Percentiles rank a stretch among this genome's conserved stretches.
Evolutionary conservation across 1,139 yeast genomes (phyloP).

Genomic region (Debaryomycetaceae sp.): DNA sequence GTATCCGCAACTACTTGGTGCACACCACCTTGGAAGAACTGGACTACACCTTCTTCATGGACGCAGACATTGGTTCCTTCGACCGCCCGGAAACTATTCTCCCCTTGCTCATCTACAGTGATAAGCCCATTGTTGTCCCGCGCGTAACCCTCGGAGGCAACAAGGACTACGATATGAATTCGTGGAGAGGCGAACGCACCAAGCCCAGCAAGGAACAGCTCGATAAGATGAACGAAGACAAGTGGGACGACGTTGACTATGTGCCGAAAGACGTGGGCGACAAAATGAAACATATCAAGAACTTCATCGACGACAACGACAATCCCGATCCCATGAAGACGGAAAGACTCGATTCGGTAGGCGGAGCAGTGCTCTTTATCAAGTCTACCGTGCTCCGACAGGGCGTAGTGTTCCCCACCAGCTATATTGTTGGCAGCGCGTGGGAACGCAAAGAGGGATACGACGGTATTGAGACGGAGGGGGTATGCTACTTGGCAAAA

Average conservation of each 20-base stretch:
- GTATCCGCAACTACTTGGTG: constrained; percentile 25
- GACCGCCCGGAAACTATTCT: constrained; percentile 16
- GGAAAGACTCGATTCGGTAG: constrained; percentile 34
- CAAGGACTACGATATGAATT: constrained; percentile 31
- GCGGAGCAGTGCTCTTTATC: constrained; percentile 37
- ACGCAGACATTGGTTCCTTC: constrained; percentile 28
- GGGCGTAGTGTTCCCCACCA: constrained; percentile 37
- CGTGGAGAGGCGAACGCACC: constrained; percentile 37
- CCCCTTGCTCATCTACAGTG: constrained; percentile 18
- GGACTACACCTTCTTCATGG: constrained; percentile 31
- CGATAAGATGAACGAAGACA: constrained; percentile 17
- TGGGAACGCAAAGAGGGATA: constrained; percentile 40
- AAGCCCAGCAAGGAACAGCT: constrained; percentile 24
- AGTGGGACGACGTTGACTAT: constrained; percentile 25
- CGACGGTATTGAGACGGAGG: constrained; percentile 46
- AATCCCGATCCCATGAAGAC: constrained; percentile 8
- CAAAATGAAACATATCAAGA: constrained; percentile 22
- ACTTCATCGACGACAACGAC: constrained; percentile 10
- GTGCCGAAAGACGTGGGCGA: constrained; percentile 26
- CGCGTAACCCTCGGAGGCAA: constrained; percentile 22
- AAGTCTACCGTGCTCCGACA: constrained; percentile 31
- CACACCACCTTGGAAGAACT: constrained; percentile 18
- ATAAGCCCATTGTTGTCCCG: constrained; percentile 32
- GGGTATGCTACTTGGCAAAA: constrained; percentile 37
- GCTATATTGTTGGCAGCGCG: constrained; percentile 33